Evolutionary conservation across 2,329 filamentous ascomycete species (phyloP).

Genomic region (Fusarium decemcellulare): DNA sequence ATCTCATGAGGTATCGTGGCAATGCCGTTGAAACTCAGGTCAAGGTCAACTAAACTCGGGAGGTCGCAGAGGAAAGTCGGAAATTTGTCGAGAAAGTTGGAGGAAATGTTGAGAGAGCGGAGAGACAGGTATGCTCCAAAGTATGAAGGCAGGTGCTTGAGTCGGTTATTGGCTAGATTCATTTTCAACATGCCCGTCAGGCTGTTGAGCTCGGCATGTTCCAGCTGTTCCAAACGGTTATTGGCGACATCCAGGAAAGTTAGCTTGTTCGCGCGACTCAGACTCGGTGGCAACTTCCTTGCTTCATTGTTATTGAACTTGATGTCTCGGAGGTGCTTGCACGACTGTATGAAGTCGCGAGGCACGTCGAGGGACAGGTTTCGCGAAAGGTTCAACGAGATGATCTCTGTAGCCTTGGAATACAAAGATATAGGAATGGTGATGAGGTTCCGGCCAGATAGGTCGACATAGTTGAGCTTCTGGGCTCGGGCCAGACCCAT

Average conservation of each 20-base stretch:
- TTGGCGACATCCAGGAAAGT: slow-evolving; percentile 96
- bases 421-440: slow-evolving; percentile 97
- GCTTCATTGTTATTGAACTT: slow-evolving; percentile 97
- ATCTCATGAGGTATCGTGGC: slow-evolving; percentile 82
- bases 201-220: slow-evolving; percentile 84
- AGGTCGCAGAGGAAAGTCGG: slow-evolving; percentile 88
- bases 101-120: slow-evolving; percentile 90
- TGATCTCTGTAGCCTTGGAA: slow-evolving; percentile 91
- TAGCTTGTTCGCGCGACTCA: slow-evolving; percentile 84
- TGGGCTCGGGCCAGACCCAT: slow-evolving; percentile 85
- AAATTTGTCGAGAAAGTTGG: slow-evolving; percentile 89
- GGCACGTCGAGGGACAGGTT: slow-evolving; percentile 95
- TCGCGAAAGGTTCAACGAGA: slow-evolving; percentile 92
- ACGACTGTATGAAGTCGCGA: slow-evolving; percentile 96
- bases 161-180: slow-evolving; percentile 93
- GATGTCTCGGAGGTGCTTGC: slow-evolving; percentile 91
- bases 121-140: slow-evolving; percentile 86
- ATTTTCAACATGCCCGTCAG: slow-evolving; percentile 86
- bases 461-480: slow-evolving; percentile 94
- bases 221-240: slow-evolving; percentile 89
- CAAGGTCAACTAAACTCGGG: slow-evolving; percentile 88
- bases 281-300: slow-evolving; percentile 84
- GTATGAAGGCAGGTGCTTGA: slow-evolving; percentile 83
- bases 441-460: slow-evolving; percentile 89
- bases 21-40: slow-evolving; percentile 97